Percentiles rank a stretch among this genome's conserved stretches.
Conservation (phyloP, 192 early-diverging fungal genomes). For the Helicostylum pulchrum region DNA sequence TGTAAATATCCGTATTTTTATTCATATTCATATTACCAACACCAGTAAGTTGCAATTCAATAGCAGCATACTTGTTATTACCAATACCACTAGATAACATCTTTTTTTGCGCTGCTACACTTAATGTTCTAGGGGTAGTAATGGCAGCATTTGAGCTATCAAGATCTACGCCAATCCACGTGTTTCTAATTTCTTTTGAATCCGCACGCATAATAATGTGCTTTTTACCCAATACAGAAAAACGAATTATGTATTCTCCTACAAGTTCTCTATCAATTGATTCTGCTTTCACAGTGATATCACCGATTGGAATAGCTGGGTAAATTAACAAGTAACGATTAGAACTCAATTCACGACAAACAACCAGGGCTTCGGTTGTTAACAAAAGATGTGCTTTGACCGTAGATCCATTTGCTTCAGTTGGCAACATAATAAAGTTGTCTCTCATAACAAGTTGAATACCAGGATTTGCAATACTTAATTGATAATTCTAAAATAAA, state of each 20-base stretch:
- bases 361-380: constrained; percentile 35
- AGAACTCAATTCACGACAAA: constrained; percentile 23
- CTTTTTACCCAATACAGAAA: constrained; percentile 11
- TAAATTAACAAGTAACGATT: constrained; percentile 41
- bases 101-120: not conserved
- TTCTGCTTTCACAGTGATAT: constrained; percentile 31
- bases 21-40: too few relatives aligned
- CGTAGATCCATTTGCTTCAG: constrained; percentile 5
- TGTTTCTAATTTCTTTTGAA: constrained; percentile 12
- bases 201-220: constrained; percentile 8
- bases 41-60: not conserved
- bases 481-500: constrained; percentile 19
- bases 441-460: constrained; percentile 20
- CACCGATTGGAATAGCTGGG: constrained; percentile 44
- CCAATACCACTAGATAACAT: not conserved
- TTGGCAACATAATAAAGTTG: constrained; percentile 22
- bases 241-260: constrained; percentile 16
- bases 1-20: constrained; percentile 5
- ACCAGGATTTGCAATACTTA: constrained; percentile 18
- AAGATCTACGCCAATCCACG: constrained; percentile 10
- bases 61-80: not conserved
- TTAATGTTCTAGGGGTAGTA: not conserved
- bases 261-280: constrained; percentile 17
- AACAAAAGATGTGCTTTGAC: constrained; percentile 37
- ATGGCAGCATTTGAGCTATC: not conserved